phyloP scores from a whole-genome alignment of 1,139 yeast genomes.

The Diutina catenulata region DNA sequence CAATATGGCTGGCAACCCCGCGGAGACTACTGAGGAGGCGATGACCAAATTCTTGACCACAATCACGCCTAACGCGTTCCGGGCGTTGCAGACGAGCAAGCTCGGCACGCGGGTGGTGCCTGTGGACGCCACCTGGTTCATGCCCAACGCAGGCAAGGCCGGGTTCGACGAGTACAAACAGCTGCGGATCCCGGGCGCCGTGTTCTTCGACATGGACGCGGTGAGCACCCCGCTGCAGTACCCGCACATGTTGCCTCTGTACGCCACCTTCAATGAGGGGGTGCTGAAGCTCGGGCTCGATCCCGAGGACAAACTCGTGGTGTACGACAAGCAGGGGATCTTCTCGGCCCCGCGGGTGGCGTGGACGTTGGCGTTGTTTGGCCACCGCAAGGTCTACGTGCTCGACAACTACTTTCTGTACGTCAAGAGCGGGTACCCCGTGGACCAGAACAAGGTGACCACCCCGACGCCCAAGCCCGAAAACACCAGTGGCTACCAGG shows the following conservation, averaged over 20 bases:
- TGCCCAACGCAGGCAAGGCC: constrained; percentile 60
- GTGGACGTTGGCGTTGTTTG: constrained; percentile 75
- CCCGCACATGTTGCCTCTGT: constrained; percentile 84
- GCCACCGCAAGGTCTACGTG: constrained; percentile 55
- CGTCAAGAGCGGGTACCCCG: constrained; percentile 12
- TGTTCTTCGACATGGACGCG: constrained; percentile 71
- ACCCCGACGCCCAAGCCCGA: constrained; percentile 5
- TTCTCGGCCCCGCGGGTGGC: constrained; percentile 86
- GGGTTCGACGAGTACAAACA: constrained; percentile 47
- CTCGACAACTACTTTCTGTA: constrained; percentile 61
- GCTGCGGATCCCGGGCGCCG: constrained; percentile 53
- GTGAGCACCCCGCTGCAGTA: constrained; percentile 50
- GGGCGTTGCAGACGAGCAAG: constrained; percentile 1
- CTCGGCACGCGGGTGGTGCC: constrained; percentile 36
- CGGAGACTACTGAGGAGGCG: not conserved
- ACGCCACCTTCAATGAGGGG: constrained; percentile 38
- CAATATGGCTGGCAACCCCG: not conserved
- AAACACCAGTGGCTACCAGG: constrained; percentile 17
- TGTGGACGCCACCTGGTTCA: constrained; percentile 85
- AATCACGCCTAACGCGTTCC: constrained; percentile 2
- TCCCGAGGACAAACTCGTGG: constrained; percentile 50
- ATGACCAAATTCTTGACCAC: constrained; percentile 4
- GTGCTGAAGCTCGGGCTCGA: constrained; percentile 37
- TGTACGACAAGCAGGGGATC: constrained; percentile 76
- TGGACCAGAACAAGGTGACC: constrained; percentile 3